phyloP scores from a whole-genome alignment of 495 filamentous ascomycete species.

The Penicillium silybi region DNA sequence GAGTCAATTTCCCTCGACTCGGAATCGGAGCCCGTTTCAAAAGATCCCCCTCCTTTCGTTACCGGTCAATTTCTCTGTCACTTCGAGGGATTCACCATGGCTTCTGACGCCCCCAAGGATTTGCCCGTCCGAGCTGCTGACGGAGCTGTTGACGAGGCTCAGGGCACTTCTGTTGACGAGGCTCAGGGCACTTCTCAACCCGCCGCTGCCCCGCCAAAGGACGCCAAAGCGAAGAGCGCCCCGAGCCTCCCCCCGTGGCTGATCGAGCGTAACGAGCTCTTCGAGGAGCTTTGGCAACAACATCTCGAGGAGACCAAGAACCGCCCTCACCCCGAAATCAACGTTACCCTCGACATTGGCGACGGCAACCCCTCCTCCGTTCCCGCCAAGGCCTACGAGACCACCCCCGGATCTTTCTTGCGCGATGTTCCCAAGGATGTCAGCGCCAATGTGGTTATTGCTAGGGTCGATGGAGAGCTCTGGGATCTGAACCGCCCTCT shows the following conservation, averaged over 20 bases:
- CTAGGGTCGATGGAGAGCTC: slow-evolving; percentile 74
- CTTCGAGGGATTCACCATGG: slow-evolving; percentile 27
- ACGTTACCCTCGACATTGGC: slow-evolving; percentile 47
- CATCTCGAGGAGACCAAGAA: slow-evolving; percentile 65
- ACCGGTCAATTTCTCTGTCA: slow-evolving; percentile 15
- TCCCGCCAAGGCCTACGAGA: slow-evolving; percentile 50
- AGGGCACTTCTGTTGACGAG: slow-evolving; percentile 25
- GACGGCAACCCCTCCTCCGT: slow-evolving; percentile 41
- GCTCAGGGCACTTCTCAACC: slow-evolving; percentile 23
- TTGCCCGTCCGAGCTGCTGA: slow-evolving; percentile 38
- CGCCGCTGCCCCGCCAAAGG: slow-evolving; percentile 30
- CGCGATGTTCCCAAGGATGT: slow-evolving; percentile 51
- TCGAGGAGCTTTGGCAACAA: slow-evolving; percentile 81
- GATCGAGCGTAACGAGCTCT: slow-evolving; percentile 76
- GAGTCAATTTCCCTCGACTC: slow-evolving; percentile 13
- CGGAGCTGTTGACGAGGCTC: too few relatives aligned
- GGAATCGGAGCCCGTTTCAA: background rate
- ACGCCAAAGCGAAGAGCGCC: slow-evolving; percentile 25
- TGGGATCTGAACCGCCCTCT: slow-evolving; percentile 93
- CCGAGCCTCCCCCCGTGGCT: slow-evolving; percentile 71
- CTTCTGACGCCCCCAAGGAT: slow-evolving; percentile 39
- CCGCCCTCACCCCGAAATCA: slow-evolving; percentile 45
- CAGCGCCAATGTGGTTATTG: slow-evolving; percentile 60
- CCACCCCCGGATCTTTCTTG: slow-evolving; percentile 51
- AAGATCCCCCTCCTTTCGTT: slow-evolving; percentile 5